Evolutionary conservation across 495 filamentous ascomycete species (phyloP), one percentile per base, ranked within the genome.

Genomic region (Bathelium albidoporum): DNA sequence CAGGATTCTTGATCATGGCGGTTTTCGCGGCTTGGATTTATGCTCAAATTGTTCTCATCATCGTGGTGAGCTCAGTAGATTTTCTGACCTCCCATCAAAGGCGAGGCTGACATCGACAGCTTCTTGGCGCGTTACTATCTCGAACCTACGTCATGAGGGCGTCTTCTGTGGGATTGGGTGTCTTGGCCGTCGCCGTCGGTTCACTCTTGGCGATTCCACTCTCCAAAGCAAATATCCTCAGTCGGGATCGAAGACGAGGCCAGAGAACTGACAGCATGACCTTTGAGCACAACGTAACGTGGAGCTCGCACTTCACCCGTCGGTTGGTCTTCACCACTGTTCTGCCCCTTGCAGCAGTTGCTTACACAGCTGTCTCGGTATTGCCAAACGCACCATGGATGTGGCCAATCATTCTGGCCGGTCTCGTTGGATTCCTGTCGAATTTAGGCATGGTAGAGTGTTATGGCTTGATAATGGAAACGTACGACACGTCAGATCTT

Each of bases 21-120:
- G 29, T 87, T 16, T 91, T 90, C 71, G 74, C 85, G 18, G 85
- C 80, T n/a, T 91, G 87, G 87, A 85, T 89, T 62, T 89, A 89
- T 72, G 86, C 85, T 18, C 84, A 89, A 66, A 74, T 89, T 3
- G 83, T 89, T 16, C 73, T 89, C 62, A 76, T 87, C 63, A 86
- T 91, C 62, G 77, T 86, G 62, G 78, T 82, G 69, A 73, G 75
- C 67, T 53, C 14, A 44, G 24, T 29, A 22, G 20, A 29, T 32
- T n/a, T n/a, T n/a, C 32, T 20, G 45, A 63, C n/a, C 39, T 43
- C 44, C 32, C 39, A 52, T n/a, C n/a, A 61, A 12, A 59, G 59
- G 34, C 53, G 22, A 31, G 32, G n/a, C 61, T 60, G 32, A 65
- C 36, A 28, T 10, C n/a, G n/a, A 62, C 64, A 87, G 79, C 82